Evolutionary conservation across 306 rosid genomes (phyloP).

Genomic region (Inga laurina): DNA sequence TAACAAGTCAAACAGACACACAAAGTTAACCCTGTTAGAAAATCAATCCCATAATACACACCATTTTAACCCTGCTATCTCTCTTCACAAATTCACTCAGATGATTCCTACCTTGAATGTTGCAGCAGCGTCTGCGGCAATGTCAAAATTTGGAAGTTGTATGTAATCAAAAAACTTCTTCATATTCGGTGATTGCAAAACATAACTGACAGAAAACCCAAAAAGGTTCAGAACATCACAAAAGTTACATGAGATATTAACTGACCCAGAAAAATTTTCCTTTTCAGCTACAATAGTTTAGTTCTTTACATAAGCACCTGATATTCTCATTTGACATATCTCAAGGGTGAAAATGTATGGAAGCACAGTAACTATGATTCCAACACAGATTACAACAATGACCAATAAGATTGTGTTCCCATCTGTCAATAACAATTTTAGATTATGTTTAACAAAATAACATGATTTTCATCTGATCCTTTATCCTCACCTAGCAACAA

Average conservation of each 20-base stretch:
- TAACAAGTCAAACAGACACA: slow-evolving; percentile 27
- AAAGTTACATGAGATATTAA: neutral
- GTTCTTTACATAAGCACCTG: slow-evolving; percentile 12
- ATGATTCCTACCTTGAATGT: slow-evolving; percentile 77
- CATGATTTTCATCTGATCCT: slow-evolving; percentile 8
- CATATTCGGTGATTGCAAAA: slow-evolving; percentile 84
- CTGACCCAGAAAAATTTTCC: neutral
- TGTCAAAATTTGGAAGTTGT: slow-evolving; percentile 95
- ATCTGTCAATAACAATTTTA: slow-evolving; percentile 15
- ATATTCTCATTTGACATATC: slow-evolving; percentile 31
- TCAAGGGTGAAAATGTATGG: slow-evolving; percentile 12
- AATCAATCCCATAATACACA: slow-evolving; percentile 7
- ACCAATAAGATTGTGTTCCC: slow-evolving; percentile 14
- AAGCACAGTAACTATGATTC: slow-evolving; percentile 26
- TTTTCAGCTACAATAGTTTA: slow-evolving; percentile 2
- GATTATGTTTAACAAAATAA: slow-evolving; percentile 8
- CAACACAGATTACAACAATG: slow-evolving; percentile 5
- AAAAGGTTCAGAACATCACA: slow-evolving; percentile 20
- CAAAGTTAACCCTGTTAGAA: neutral
- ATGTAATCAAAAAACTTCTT: slow-evolving; percentile 91
- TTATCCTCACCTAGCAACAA: slow-evolving; percentile 81
- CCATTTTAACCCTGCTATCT: neutral
- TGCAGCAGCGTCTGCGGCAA: slow-evolving; percentile 99
- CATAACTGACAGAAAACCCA: slow-evolving; percentile 71
- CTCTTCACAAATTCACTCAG: slow-evolving; percentile 15